Base-by-base conservation (phyloP, 805 yeast species). In the Torulaspora delbrueckii region DNA sequence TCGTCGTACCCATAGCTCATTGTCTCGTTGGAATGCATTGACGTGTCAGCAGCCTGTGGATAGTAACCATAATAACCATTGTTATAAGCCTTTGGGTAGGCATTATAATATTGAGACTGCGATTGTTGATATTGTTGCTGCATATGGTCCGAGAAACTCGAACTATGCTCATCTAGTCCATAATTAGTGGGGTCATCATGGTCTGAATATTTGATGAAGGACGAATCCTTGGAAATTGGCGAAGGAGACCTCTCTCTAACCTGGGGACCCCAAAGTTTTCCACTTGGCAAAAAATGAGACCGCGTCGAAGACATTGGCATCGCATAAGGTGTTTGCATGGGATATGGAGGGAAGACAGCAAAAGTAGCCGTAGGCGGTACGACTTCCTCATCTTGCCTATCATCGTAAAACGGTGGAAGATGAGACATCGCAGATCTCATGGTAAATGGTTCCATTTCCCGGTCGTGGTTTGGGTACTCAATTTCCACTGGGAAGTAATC, bases 401-500 rank as follows among this genome's bases (percentile, higher is more conserved):
- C 42, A 23, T 47, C 52, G 18, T 48, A 43, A 12, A 42, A 40
- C 5, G 50, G 37, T 12, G 46, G 56, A n/a, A 37, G 26, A 19
- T 44, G 45, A 7, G 47, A 22, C 19, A 24, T 46, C 3, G 38
- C 38, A 16, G 42, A 36, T 31, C 43, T 52, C 14, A 34, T 37
- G 10, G 37, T 45, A 8, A 50, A 41, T 5, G 41, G 41, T 31
- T 53, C 50, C n/a, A 35, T 24, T 10, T 49, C 53, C 27, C 41
- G 48, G 6, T 53, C 54, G 36, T 52, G 52, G 5, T 58, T 59
- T 7, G 68, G 65, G 48, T 64, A 64, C 44, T 66, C 71, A 35
- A 67, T 62, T 23, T 67, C 71, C 3, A 68, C 65, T 16, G 80
- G 79, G 57, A 83, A 74, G 58, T 81, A 82, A 54, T 83, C 89